Evolutionary conservation across 2,329 filamentous ascomycete species (phyloP).

Genomic region (Alternaria hordeiaustralica): DNA sequence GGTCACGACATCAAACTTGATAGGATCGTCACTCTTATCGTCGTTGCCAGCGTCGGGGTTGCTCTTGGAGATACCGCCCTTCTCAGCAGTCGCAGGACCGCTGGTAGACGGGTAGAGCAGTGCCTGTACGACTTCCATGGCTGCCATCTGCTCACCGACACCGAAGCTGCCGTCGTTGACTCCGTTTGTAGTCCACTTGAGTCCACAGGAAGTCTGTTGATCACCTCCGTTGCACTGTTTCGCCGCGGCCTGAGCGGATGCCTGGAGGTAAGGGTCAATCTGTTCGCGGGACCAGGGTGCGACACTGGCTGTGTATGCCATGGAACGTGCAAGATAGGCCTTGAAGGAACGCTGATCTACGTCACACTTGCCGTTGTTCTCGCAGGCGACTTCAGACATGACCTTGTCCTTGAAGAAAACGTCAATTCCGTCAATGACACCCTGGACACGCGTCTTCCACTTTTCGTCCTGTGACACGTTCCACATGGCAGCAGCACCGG

Average conservation of each 20-base stretch:
- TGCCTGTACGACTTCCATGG: slow-evolving; percentile 60
- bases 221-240: slow-evolving; percentile 59
- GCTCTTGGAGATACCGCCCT: slow-evolving; percentile 60
- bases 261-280: slow-evolving; percentile 60
- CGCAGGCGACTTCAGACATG: slow-evolving; percentile 58
- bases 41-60: slow-evolving; percentile 51
- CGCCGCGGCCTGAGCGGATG: slow-evolving; percentile 64
- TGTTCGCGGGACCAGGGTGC: slow-evolving; percentile 45
- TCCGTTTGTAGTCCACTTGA: slow-evolving; percentile 51
- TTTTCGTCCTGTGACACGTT: slow-evolving; percentile 48
- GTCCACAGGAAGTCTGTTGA: slow-evolving; percentile 56
- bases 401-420: slow-evolving; percentile 55
- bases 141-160: slow-evolving; percentile 67
- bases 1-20: slow-evolving; percentile 52
- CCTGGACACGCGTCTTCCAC: slow-evolving; percentile 40
- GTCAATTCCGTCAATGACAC: slow-evolving; percentile 45
- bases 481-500: slow-evolving; percentile 57
- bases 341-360: slow-evolving; percentile 57
- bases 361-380: slow-evolving; percentile 55
- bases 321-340: slow-evolving; percentile 53
- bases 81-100: slow-evolving; percentile 55
- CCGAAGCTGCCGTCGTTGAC: slow-evolving; percentile 58
- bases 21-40: slow-evolving; percentile 37
- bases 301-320: slow-evolving; percentile 50
- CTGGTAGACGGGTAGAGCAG: slow-evolving; percentile 46